A percentile compares a stretch with the other conserved stretches of the same genome.
Conservation (phyloP, 2,329 filamentous ascomycete genomes). For the Trichoderma guizhouense region DNA sequence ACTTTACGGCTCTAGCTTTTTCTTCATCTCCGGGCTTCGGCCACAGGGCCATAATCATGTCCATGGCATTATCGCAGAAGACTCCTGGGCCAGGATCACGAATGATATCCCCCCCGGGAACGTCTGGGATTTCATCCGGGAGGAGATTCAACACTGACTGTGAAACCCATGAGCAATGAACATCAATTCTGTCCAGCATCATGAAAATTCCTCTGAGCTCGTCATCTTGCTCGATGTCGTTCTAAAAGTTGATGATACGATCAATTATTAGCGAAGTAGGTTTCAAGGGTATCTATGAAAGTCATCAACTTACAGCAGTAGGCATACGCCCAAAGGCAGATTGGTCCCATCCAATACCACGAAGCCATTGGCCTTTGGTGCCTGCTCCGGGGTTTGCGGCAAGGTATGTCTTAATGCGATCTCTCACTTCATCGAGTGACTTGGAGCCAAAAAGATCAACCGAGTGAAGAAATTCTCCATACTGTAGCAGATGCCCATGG, state of each 20-base stretch:
- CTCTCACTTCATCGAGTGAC: conserved; percentile 53
- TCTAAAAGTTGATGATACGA: conserved; percentile 30
- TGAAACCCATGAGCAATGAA: conserved; percentile 69
- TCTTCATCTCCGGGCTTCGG: conserved; percentile 52
- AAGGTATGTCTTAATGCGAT: conserved; percentile 51
- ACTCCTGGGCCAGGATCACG: conserved; percentile 61
- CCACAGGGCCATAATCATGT: conserved; percentile 54
- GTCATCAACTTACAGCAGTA: conserved; percentile 49
- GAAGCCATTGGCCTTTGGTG: conserved; percentile 55
- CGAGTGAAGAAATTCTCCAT: conserved; percentile 64
- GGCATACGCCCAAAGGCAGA: conserved; percentile 63
- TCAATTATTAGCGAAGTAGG: neutral
- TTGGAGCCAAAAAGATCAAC: conserved; percentile 60
- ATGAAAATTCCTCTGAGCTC: conserved; percentile 56
- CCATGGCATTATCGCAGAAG: conserved; percentile 73
- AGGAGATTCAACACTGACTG: conserved; percentile 60
- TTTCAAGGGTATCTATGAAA: neutral
- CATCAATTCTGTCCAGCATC: conserved; percentile 68
- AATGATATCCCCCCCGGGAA: conserved; percentile 63
- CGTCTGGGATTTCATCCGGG: conserved; percentile 47
- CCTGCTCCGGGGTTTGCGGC: conserved; percentile 49
- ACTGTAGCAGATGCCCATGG: conserved; percentile 64
- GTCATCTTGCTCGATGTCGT: conserved; percentile 52
- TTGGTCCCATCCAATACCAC: conserved; percentile 71
- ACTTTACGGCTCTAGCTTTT: conserved; percentile 53